These are phyloP conservation scores for Pichia norvegensis DNA, from an alignment of 1,139 yeast genomes.

Conservation along the genomic window DNA sequence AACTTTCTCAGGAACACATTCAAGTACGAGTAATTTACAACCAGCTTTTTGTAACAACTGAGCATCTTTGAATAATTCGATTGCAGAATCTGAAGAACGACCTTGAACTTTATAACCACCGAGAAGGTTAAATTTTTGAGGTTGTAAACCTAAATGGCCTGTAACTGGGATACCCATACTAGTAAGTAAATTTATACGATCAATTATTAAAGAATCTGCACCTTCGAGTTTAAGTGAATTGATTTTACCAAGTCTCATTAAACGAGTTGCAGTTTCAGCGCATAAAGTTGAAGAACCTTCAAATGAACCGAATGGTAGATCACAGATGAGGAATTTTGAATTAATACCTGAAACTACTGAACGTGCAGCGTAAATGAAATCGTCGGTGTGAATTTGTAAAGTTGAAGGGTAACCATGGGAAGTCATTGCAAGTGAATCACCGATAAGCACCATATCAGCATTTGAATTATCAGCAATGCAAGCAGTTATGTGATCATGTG, in stretches of 20 bases:
- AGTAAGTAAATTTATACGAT: conserved; percentile 44
- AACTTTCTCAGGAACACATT: conserved; percentile 78
- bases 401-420: conserved; percentile 78
- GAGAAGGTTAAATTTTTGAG: conserved; percentile 69
- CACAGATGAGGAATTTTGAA: conserved; percentile 68
- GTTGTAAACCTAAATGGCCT: conserved; percentile 91
- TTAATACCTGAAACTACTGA: conserved; percentile 70
- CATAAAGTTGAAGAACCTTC: conserved; percentile 65
- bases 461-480: conserved; percentile 59
- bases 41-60: conserved; percentile 67
- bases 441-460: conserved; percentile 68
- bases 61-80: conserved; percentile 60
- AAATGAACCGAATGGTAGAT: conserved; percentile 82
- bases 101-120: conserved; percentile 94
- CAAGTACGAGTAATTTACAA: conserved; percentile 66
- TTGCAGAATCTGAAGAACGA: conserved; percentile 45
- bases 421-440: conserved; percentile 92
- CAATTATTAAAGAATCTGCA: conserved; percentile 43
- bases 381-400: conserved; percentile 66
- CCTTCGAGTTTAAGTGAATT: conserved; percentile 90
- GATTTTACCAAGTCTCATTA: conserved; percentile 57
- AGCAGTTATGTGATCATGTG: conserved; percentile 80
- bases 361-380: conserved; percentile 65
- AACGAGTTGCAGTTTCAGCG: conserved; percentile 48
- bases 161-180: conserved; percentile 78